Percentiles rank a stretch among this genome's conserved stretches.
phyloP scores from a whole-genome alignment of 2,329 filamentous ascomycete species.

The Pochonia chlamydosporia region DNA sequence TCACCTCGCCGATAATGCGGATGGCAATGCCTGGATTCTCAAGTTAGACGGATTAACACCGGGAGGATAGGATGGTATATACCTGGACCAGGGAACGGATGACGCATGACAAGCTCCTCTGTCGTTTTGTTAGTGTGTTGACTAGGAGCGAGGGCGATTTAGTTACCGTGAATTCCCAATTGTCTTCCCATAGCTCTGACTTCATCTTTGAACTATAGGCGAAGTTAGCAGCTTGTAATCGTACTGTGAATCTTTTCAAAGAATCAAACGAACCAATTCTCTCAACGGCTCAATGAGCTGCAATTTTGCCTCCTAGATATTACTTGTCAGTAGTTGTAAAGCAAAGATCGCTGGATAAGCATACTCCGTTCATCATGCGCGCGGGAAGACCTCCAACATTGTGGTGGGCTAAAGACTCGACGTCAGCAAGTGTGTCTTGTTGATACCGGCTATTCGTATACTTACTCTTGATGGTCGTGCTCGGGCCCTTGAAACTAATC shows the following conservation, averaged over 20 bases:
- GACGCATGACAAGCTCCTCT: conserved; percentile 24
- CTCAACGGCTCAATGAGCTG: conserved; percentile 59
- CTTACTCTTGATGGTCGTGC: conserved; percentile 40
- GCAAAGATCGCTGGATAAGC: conserved; percentile 1
- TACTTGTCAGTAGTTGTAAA: not conserved
- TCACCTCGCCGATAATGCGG: conserved; percentile 79
- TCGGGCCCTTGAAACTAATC: conserved; percentile 41
- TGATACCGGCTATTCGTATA: not conserved
- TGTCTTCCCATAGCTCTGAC: conserved; percentile 31
- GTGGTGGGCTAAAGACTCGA: conserved; percentile 29
- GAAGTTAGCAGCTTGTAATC: too few species aligned
- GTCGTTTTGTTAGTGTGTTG: too few species aligned
- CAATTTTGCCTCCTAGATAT: conserved; percentile 26
- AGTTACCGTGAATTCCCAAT: conserved; percentile 17
- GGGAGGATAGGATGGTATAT: conserved; percentile 3
- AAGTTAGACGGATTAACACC: too few species aligned
- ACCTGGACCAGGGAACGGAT: conserved; percentile 12
- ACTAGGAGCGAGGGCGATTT: too few species aligned
- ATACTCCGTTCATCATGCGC: conserved; percentile 41
- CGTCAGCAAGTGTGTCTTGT: not conserved
- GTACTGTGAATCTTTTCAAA: too few species aligned
- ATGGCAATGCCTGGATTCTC: conserved; percentile 67
- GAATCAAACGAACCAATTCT: conserved; percentile 14
- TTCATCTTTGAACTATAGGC: conserved; percentile 67
- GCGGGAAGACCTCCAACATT: conserved; percentile 64